Percentiles rank a stretch among this genome's conserved stretches.
These are phyloP conservation scores for Actinomortierella wolfii DNA, from an alignment of 371 early-diverging fungal species.

Conservation along the genomic window DNA sequence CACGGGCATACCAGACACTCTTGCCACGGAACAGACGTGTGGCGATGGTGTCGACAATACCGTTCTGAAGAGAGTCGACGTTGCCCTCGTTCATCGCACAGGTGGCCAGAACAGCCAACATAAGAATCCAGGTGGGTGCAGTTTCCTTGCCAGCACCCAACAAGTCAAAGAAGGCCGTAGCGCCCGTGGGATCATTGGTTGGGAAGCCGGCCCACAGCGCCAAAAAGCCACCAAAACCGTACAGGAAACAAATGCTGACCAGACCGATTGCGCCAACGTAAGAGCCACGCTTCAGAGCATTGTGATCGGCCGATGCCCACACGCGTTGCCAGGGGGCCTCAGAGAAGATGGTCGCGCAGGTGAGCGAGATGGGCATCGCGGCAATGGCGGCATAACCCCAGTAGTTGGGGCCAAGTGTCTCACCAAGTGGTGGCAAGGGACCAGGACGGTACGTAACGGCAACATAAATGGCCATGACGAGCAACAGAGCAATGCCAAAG, in stretches of 20 bases:
- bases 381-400: constrained; percentile 54
- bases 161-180: constrained; percentile 54
- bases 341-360: constrained; percentile 57
- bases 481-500: constrained; percentile 49
- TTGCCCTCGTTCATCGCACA: constrained; percentile 59
- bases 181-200: constrained; percentile 23
- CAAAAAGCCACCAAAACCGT: constrained; percentile 63
- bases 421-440: constrained; percentile 49
- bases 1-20: constrained; percentile 51
- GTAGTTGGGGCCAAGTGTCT: constrained; percentile 50
- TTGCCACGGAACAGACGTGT: constrained; percentile 50
- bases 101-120: constrained; percentile 48
- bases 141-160: constrained; percentile 40
- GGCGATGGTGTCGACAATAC: constrained; percentile 55
- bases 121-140: constrained; percentile 49
- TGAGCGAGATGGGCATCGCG: constrained; percentile 57
- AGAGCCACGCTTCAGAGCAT: constrained; percentile 52
- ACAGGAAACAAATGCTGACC: constrained; percentile 53
- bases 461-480: constrained; percentile 51
- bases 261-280: constrained; percentile 46
- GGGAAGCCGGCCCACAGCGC: constrained; percentile 55
- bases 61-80: constrained; percentile 64
- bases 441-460: constrained; percentile 57
- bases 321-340: constrained; percentile 68
- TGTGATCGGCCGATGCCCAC: constrained; percentile 60